Conservation (phyloP, 768 basidiomycete genomes). For the Termitomyces sp. region DNA sequence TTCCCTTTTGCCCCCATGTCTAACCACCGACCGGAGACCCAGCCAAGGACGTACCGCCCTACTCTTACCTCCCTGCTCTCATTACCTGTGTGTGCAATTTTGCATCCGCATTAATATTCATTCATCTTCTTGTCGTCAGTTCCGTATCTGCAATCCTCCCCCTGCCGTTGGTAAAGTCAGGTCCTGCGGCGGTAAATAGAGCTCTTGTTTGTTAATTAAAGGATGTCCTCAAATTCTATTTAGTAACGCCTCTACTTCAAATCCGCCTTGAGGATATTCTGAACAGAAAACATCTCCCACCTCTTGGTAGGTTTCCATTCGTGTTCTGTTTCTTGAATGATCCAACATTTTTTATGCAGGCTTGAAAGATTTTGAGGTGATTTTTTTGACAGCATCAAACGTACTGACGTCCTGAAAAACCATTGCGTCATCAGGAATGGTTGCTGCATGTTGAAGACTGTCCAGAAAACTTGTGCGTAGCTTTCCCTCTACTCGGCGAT, state of each 20-base stretch:
- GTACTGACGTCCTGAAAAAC: neutral
- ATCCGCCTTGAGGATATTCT: constrained; percentile 73
- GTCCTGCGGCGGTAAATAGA: constrained; percentile 47
- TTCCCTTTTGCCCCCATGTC: constrained; percentile 11
- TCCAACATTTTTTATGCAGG: constrained; percentile 27
- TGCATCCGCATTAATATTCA: neutral
- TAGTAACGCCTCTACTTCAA: constrained; percentile 62
- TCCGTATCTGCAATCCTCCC: constrained; percentile 63
- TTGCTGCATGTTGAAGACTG: constrained; percentile 71
- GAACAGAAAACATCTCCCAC: constrained; percentile 72
- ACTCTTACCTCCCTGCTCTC: constrained; percentile 27
- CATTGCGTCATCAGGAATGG: constrained; percentile 54
- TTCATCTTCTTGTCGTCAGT: constrained; percentile 19
- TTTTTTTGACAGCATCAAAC: neutral
- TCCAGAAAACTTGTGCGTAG: constrained; percentile 67
- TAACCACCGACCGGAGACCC: constrained; percentile 16
- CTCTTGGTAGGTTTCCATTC: constrained; percentile 43
- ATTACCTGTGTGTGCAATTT: constrained; percentile 27
- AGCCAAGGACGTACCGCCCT: constrained; percentile 21
- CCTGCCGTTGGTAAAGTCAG: constrained; percentile 64
- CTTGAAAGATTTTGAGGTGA: constrained; percentile 64
- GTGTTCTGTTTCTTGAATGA: neutral
- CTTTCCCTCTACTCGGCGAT: neutral
- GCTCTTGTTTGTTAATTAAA: neutral
- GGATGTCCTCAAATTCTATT: constrained; percentile 2